These are phyloP conservation scores for Metschnikowia santaceciliae DNA, from an alignment of 805 yeast genomes.

Conservation along the genomic window DNA sequence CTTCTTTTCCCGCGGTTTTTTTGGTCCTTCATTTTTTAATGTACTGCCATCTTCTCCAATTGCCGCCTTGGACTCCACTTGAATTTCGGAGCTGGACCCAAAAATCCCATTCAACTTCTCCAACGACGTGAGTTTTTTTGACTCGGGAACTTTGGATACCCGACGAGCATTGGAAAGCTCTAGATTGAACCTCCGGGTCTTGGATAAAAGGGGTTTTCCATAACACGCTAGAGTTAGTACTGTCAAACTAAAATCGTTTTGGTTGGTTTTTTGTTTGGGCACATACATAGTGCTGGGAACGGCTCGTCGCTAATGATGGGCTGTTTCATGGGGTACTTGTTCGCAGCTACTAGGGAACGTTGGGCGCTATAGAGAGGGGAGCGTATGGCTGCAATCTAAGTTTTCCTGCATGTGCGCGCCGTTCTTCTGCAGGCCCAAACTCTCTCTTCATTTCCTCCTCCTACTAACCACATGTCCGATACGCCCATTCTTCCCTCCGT, in stretches of 20 bases:
- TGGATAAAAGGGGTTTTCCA: background rate
- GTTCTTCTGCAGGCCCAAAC: background rate
- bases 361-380: no score
- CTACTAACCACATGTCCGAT: conserved; percentile 13
- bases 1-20: background rate
- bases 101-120: background rate
- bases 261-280: no score
- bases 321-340: background rate
- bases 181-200: conserved; percentile 1
- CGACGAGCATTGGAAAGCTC: conserved; percentile 1
- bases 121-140: background rate
- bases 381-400: background rate
- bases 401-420: background rate
- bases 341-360: background rate
- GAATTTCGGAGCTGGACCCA: background rate
- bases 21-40: background rate
- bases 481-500: conserved; percentile 18
- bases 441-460: background rate
- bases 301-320: background rate
- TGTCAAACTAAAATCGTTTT: no score
- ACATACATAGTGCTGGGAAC: conserved; percentile 4
- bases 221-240: conserved; percentile 3
- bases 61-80: no score
- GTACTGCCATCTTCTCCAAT: background rate
- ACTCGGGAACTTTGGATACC: background rate